Percentiles rank a stretch among this genome's conserved stretches.
These are phyloP conservation scores for Ophiostoma quercus DNA, from an alignment of 2,329 filamentous ascomycete genomes.

Conservation along the genomic window DNA sequence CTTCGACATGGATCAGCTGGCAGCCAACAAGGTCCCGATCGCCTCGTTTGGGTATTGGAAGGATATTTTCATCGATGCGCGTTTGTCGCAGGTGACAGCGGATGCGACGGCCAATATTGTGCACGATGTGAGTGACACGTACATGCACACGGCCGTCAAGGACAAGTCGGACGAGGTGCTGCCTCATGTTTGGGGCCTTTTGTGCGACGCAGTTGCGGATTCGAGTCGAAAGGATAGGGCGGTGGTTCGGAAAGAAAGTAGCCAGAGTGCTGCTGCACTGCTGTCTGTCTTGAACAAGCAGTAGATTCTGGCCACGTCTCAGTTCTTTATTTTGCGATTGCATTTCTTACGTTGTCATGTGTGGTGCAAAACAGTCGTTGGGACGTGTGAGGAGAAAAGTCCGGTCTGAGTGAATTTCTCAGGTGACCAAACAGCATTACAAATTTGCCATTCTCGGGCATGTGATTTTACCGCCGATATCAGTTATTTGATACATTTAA, in stretches of 20 bases:
- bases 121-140: not conserved
- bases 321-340: not conserved
- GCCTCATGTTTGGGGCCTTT: not conserved
- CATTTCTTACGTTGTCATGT: not conserved
- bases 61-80: slow-evolving; percentile 26
- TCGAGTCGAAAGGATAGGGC: not conserved
- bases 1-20: slow-evolving; percentile 22
- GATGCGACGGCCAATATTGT: not conserved
- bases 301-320: not conserved
- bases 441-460: too few species aligned
- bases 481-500: too few species aligned
- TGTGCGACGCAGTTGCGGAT: not conserved
- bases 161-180: slow-evolving; percentile 19
- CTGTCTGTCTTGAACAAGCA: not conserved
- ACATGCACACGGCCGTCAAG: slow-evolving; percentile 26
- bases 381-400: too few species aligned
- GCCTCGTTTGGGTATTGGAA: slow-evolving; percentile 22
- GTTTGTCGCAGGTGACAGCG: slow-evolving; percentile 16
- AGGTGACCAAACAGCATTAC: too few species aligned
- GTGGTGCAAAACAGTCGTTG: too few species aligned
- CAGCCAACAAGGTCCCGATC: slow-evolving; percentile 24
- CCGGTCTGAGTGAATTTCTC: too few species aligned
- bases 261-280: not conserved
- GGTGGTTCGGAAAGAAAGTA: not conserved
- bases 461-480: too few species aligned